phyloP scores from a whole-genome alignment of 164 flowering plant species.

The Chloranthus sessilifolius region DNA sequence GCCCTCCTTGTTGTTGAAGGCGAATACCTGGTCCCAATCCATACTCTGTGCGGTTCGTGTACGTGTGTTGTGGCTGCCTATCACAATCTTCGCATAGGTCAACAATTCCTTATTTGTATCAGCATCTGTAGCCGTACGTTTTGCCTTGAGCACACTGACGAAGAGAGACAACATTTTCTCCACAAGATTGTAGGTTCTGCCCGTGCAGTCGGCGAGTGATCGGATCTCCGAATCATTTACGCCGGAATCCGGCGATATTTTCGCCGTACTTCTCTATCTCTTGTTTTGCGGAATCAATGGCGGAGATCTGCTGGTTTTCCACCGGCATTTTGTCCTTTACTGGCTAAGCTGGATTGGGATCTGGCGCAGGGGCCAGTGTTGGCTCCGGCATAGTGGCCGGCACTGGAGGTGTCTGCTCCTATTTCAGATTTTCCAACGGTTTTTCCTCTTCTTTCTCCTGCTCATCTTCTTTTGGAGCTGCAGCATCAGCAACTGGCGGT shows the following conservation, averaged over 20 bases:
- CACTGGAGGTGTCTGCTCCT: slow-evolving; percentile 15
- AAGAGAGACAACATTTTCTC: slow-evolving; percentile 74
- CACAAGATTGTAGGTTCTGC: slow-evolving; percentile 64
- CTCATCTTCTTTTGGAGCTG: slow-evolving; percentile 15
- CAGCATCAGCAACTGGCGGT: neutral
- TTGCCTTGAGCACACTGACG: slow-evolving; percentile 73
- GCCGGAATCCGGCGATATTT: slow-evolving; percentile 16
- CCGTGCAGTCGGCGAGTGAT: slow-evolving; percentile 32
- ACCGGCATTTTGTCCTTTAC: too few relatives aligned
- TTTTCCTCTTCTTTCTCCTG: slow-evolving; percentile 19
- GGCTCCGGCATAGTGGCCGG: neutral
- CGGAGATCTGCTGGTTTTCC: slow-evolving; percentile 28
- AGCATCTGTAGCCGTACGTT: slow-evolving; percentile 18
- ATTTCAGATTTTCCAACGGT: slow-evolving; percentile 18
- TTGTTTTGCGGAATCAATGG: slow-evolving; percentile 3
- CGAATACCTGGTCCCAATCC: slow-evolving; percentile 94
- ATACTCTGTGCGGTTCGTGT: slow-evolving; percentile 43
- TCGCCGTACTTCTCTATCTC: slow-evolving; percentile 14
- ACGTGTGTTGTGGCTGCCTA: slow-evolving; percentile 70
- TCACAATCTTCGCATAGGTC: slow-evolving; percentile 56
- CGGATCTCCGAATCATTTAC: slow-evolving; percentile 39
- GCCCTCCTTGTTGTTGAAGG: slow-evolving; percentile 75
- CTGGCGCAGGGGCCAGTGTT: neutral
- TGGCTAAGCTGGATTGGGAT: neutral
- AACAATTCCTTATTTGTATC: slow-evolving; percentile 12